Percentiles rank a stretch among this genome's conserved stretches.
Evolutionary conservation across 495 filamentous ascomycete species (phyloP).

Genomic region (Penicillium waksmanii): DNA sequence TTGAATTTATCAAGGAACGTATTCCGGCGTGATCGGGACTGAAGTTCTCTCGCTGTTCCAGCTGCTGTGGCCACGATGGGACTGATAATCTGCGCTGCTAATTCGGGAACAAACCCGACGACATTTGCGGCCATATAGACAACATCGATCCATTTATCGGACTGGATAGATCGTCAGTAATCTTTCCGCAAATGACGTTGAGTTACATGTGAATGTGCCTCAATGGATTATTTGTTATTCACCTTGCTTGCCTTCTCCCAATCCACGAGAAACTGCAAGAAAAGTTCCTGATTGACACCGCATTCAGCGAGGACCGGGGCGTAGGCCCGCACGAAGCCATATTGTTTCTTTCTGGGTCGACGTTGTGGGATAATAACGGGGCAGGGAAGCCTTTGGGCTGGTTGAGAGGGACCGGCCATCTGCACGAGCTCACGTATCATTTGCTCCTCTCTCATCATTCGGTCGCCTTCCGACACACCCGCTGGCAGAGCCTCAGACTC

Average conservation of each 20-base stretch:
- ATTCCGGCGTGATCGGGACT: slow-evolving; percentile 17
- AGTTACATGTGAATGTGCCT: too few species aligned
- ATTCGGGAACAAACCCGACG: slow-evolving; percentile 8
- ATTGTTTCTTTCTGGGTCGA: slow-evolving; percentile 25
- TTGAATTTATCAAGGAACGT: slow-evolving; percentile 49
- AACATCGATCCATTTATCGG: slow-evolving; percentile 18
- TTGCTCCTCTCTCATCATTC: slow-evolving; percentile 13
- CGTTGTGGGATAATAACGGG: slow-evolving; percentile 33
- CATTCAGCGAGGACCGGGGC: slow-evolving; percentile 15
- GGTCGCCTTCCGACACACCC: neutral
- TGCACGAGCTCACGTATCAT: slow-evolving; percentile 19
- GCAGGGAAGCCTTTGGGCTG: slow-evolving; percentile 17
- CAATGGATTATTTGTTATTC: neutral
- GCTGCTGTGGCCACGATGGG: slow-evolving; percentile 13
- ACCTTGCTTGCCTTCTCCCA: slow-evolving; percentile 23
- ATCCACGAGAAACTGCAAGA: slow-evolving; percentile 17
- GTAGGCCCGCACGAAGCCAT: slow-evolving; percentile 22
- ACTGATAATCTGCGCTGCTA: slow-evolving; percentile 9
- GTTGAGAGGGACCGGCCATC: slow-evolving; percentile 19
- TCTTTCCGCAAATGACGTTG: neutral
- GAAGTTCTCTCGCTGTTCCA: slow-evolving; percentile 19
- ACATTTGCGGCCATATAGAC: slow-evolving; percentile 14
- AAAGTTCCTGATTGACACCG: slow-evolving; percentile 22
- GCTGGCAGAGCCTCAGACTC: slow-evolving; percentile 4
- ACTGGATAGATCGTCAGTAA: slow-evolving; percentile 5